Percentiles rank a stretch among this genome's conserved stretches.
Conservation (phyloP, 305 asterid genomes). For the Vinca major region DNA sequence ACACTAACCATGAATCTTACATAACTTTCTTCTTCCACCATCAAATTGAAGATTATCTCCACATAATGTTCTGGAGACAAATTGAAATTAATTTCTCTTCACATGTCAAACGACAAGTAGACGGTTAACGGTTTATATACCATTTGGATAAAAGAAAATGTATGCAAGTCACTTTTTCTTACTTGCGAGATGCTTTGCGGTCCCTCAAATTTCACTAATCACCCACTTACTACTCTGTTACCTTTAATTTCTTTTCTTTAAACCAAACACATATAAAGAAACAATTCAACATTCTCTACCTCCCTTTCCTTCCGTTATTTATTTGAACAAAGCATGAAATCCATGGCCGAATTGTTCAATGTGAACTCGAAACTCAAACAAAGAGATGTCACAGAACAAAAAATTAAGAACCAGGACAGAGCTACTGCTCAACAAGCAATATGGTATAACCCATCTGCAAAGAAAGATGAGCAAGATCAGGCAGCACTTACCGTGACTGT, state of each 20-base stretch:
- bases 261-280: neutral
- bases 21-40: no score
- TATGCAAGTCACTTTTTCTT: neutral
- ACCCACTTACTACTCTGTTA: neutral
- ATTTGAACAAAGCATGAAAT: neutral
- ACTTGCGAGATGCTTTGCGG: neutral
- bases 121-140: neutral
- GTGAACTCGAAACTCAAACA: neutral
- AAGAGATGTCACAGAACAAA: neutral
- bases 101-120: neutral
- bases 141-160: neutral
- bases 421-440: neutral
- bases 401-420: neutral
- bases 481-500: constrained; percentile 52
- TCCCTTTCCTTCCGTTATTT: neutral
- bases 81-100: neutral
- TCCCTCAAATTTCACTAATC: neutral
- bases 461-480: neutral
- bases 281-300: neutral
- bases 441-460: neutral
- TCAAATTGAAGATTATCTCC: neutral
- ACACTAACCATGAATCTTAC: no score
- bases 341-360: neutral
- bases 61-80: neutral
- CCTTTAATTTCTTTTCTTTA: neutral